Conservation (phyloP, 805 yeast species). For the Blastobotrys peoriensis region DNA sequence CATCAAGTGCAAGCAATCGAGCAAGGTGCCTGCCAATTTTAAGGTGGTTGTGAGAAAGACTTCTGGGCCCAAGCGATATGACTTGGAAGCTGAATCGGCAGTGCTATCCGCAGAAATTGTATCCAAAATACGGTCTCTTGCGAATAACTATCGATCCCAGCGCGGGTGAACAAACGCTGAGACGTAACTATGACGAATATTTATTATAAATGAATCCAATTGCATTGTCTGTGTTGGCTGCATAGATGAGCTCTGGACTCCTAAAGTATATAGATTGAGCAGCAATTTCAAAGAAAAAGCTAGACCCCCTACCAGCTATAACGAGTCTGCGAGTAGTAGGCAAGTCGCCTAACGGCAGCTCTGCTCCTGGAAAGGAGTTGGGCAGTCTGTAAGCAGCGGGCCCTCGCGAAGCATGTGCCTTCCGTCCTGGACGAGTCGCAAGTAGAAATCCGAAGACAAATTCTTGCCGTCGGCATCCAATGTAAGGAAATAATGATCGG, state of each 20-base stretch:
- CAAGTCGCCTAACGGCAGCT: too few species aligned
- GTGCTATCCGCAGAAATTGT: conserved; percentile 70
- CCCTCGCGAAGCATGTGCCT: conserved; percentile 1
- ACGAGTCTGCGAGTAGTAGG: too few species aligned
- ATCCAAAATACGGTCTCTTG: conserved; percentile 53
- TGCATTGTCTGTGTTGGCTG: too few species aligned
- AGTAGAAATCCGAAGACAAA: neutral
- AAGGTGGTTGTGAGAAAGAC: conserved; percentile 71
- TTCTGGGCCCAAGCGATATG: conserved; percentile 72
- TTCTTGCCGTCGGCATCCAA: conserved; percentile 1
- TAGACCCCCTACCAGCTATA: too few species aligned
- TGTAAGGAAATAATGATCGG: conserved; percentile 1
- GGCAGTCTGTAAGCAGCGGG: too few species aligned
- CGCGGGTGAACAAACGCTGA: too few species aligned
- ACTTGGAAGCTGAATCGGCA: conserved; percentile 66
- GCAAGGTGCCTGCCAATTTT: conserved; percentile 70
- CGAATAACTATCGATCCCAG: conserved; percentile 40
- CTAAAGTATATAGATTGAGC: too few species aligned
- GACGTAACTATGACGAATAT: too few species aligned
- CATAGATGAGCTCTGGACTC: too few species aligned
- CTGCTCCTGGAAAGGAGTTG: too few species aligned
- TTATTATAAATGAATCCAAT: too few species aligned
- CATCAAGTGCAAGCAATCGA: conserved; percentile 65
- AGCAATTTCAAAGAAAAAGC: too few species aligned
- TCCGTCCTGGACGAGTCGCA: conserved; percentile 1